A percentile compares a stretch with the other conserved stretches of the same genome.
phyloP scores from a whole-genome alignment of 371 early-diverging fungal species.

The Haplosporangium sp. region DNA sequence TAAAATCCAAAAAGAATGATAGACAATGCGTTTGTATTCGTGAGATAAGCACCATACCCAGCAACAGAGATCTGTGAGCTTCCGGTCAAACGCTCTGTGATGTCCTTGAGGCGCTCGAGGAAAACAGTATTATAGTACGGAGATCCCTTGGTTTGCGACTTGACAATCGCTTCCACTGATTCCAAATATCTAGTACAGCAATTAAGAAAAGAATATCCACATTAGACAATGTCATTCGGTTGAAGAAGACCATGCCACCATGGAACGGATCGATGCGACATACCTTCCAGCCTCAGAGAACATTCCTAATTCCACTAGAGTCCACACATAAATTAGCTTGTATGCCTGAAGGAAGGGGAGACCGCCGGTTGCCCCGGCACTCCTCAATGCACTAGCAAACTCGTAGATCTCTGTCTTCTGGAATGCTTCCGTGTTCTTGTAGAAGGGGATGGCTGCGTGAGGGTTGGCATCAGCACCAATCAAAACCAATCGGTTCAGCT shows the following conservation, averaged over 20 bases:
- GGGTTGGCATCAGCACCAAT: conserved; percentile 64
- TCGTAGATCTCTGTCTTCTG: conserved; percentile 86
- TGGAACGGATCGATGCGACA: not conserved
- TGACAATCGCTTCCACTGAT: conserved; percentile 77
- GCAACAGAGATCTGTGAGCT: conserved; percentile 56
- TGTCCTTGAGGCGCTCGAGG: conserved; percentile 67
- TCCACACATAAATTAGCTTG: conserved; percentile 86
- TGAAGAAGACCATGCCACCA: not conserved
- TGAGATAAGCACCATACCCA: conserved; percentile 38
- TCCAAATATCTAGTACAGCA: conserved; percentile 70
- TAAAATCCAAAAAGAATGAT: conserved; percentile 34
- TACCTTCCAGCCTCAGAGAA: conserved; percentile 75
- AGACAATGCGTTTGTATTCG: conserved; percentile 33
- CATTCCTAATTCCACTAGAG: conserved; percentile 83
- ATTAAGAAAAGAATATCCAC: not conserved
- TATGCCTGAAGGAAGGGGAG: conserved; percentile 91
- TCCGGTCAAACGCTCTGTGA: conserved; percentile 61
- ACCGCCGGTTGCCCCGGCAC: conserved; percentile 62
- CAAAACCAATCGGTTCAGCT: conserved; percentile 66
- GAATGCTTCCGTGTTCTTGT: conserved; percentile 64
- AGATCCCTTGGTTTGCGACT: conserved; percentile 72
- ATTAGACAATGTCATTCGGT: not conserved
- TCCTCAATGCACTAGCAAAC: conserved; percentile 69
- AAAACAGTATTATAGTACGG: conserved; percentile 83
- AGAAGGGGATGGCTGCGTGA: conserved; percentile 43